Base-by-base conservation (phyloP, 192 early-diverging fungal genomes). In the Coemansia sp. region DNA sequence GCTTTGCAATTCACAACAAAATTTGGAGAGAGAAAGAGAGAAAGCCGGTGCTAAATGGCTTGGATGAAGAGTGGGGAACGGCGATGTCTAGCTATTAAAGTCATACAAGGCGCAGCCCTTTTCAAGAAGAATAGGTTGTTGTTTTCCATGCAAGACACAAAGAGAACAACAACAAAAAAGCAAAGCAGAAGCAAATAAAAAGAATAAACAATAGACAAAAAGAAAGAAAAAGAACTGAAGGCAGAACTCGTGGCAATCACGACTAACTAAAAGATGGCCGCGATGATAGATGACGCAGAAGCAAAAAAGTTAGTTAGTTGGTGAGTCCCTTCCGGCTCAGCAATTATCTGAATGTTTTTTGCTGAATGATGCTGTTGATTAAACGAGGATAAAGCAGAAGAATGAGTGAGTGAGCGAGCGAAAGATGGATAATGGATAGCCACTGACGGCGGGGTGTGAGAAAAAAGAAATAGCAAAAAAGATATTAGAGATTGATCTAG, bases 11-110 rank as follows among this genome's bases (percentile, higher is more conserved):
- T 32, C 62, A n/a, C 37, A 63, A 11, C 25, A 37, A 69, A 68
- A 69, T 57, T 63, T 60, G 48, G 60, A 63, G 66, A 46, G 32
- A 65, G 58, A 65, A 63, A 20, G 63, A 50, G 69, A 69, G 63
- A 22, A 61, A 65, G 38, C 25, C 16, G n/a, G 13, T 41, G 39
- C 12, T 13, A 56, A 17, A 8, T 37, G 32, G 55, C 20, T 14
- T 50, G 16, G 48, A 50, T 2, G 16, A 7, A 14, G 25, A 25
- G 7, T 19, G 9, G 51, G 51, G 51, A 9, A 5, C 4, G 51
- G 51, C 20, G 20, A 7, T 19, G 51, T 25, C 51, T 22, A 54
- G 51, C 51, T 54, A 25, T 54, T 10, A 54, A 54, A 32, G 51
- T 54, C 51, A 54, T 25, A 54, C 51, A 14, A 54, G 51, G 22